Percentiles rank a stretch among this genome's conserved stretches.
Evolutionary conservation across 192 early-diverging fungal species (phyloP).

Genomic region (Backusella circina): DNA sequence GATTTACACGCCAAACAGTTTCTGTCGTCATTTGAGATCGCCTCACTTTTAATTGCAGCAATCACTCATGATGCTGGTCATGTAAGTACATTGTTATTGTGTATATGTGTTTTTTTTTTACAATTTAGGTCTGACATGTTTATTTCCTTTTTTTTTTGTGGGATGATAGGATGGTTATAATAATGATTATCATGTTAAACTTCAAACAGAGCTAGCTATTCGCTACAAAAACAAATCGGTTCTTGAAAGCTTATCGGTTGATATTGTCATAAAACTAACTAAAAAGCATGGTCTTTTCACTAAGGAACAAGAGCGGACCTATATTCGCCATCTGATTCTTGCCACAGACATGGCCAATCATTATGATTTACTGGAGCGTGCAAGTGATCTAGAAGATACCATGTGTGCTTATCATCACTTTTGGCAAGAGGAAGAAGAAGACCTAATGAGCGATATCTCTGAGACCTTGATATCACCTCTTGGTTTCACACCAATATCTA

Average conservation of each 20-base stretch:
- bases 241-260: constrained; percentile 80
- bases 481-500: constrained; percentile 21
- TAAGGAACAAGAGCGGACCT: constrained; percentile 31
- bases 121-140: background rate
- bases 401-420: constrained; percentile 48
- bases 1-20: constrained; percentile 65
- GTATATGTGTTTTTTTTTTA: background rate
- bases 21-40: constrained; percentile 63
- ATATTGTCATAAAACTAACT: constrained; percentile 62
- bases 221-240: constrained; percentile 75
- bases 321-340: background rate
- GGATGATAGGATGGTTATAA: constrained; percentile 75
- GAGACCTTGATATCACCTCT: constrained; percentile 42
- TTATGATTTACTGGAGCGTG: constrained; percentile 41
- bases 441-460: constrained; percentile 57
- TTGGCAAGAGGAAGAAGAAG: constrained; percentile 38
- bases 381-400: constrained; percentile 38
- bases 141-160: background rate
- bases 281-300: constrained; percentile 64
- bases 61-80: constrained; percentile 86
- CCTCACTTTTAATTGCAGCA: constrained; percentile 74
- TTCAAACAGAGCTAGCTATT: constrained; percentile 68
- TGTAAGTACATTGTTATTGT: constrained; percentile 42
- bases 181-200: constrained; percentile 87
- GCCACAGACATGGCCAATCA: constrained; percentile 10